Base-by-base conservation (phyloP, 352 stramenopile species). In the Phytophthora ohioensis region DNA sequence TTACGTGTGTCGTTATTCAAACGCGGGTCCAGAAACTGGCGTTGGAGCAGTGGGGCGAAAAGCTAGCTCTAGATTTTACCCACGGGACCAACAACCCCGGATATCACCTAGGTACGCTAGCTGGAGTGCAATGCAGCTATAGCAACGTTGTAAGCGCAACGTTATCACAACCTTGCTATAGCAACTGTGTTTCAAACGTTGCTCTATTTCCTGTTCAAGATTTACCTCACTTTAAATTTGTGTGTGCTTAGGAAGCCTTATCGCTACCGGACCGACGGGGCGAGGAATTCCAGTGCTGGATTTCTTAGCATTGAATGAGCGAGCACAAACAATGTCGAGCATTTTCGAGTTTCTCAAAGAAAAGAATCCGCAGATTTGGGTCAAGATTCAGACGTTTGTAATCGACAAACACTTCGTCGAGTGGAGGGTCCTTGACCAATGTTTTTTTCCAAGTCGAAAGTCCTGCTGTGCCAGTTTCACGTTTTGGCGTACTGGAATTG, bases 341-440 rank as follows among this genome's bases (percentile, higher is more conserved):
- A 21, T 21, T 21, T 21, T 21, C 21, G 21, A 21, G 4, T 52
- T 52, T 31, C 35, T 52, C 45, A 52, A 52, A 3, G 21, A 34
- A 10, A 52, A 52, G 3, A 34, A 34, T 9, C 17, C 17, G 3
- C 45, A 10, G 5, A 31, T 21, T 3, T 36, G 45, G 45, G 3
- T 8, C 10, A 52, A 34, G 1, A 12, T 52, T n/a, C 45, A 52
- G 35, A 52, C 45, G 2, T 52, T 52, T 35, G 45, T 52, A 3
- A 52, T 15, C 2, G 45, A 52, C 45, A 52, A 52, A 12, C 38
- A 52, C 35, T 52, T 35, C n/a, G 45, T 52, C 6, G 45, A 52
- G 21, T 52, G 45, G 21, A 17, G 35, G 21, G 45, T 21, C 35
- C 21, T 35, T 17, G 45, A 17, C 30, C 10, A 30, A 0, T 11